Evolutionary conservation across 1,284 basidiomycete genomes (phyloP), one percentile per base, ranked within the genome.

Genomic region (Chalciporus sp.): DNA sequence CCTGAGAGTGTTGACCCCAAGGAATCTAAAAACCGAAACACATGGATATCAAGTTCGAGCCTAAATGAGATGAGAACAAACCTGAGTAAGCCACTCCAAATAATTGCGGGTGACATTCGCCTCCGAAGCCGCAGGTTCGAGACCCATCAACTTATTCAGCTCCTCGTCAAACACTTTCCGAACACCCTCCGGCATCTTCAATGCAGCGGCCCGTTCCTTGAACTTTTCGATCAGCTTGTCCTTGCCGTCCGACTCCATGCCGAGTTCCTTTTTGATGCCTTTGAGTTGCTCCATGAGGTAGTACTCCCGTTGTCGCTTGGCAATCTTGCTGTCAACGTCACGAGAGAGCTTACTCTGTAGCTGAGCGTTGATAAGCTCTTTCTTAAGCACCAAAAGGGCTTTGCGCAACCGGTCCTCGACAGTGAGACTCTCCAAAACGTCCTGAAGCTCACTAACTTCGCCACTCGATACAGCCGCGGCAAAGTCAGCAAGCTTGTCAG

Each of bases 271-370:
- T 81, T 99, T 98, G 76, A 99, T 99, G 2, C 94, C 95, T 74
- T 97, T 98, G 58, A 99, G 84, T 75, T 99, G 97, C 73, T 99
- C 97, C 91, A 94, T 95, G 55, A 99, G 79, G 73, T 97, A 98
- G 70, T 97, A 98, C 76, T 99, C 97, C 56, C 95, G 81, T 71
- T 99, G 96, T 14, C 95, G 83, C 74, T 98, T 98, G 47, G 94
- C 94, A 58, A 99, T 98, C 79, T 98, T 98, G 77, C 78, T 85
- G 70, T 99, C 95, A 20, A 99, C 95, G 64, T 99, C 96, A 40
- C 93, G 84, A 12, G 90, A 89, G 56, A 99, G 92, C 76, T 98
- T 98, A 71, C 85, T 89, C 75, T 98, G 96, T 43, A 98, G 76
- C 71, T 98, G 94, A 0, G 95, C 95, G 65, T 98, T 98, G 75